Percentiles rank a stretch among this genome's conserved stretches.
phyloP scores from a whole-genome alignment of 306 rosid genomes.

The Aeschynomene evenia region DNA sequence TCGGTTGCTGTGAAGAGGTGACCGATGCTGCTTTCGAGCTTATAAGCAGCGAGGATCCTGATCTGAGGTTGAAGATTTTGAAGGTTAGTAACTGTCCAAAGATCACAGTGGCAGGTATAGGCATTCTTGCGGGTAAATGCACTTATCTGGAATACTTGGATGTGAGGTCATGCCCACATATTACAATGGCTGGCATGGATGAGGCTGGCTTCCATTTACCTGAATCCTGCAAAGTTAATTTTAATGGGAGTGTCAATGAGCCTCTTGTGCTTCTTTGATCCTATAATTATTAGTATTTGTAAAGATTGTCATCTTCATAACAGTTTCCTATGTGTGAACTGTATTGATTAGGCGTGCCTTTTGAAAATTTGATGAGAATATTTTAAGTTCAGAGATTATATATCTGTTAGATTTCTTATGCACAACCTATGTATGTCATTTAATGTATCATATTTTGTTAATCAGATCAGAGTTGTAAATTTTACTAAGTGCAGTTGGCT shows the following conservation, averaged over 20 bases:
- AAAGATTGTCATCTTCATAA: background rate
- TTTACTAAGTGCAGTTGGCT: background rate
- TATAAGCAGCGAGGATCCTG: slow-evolving; percentile 44
- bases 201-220: slow-evolving; percentile 82
- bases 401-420: slow-evolving; percentile 25
- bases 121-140: slow-evolving; percentile 67
- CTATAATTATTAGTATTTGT: slow-evolving; percentile 19
- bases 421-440: slow-evolving; percentile 6
- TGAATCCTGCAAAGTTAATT: slow-evolving; percentile 69
- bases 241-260: slow-evolving; percentile 62
- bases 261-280: slow-evolving; percentile 50
- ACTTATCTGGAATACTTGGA: slow-evolving; percentile 66
- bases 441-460: slow-evolving; percentile 24
- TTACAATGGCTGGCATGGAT: slow-evolving; percentile 71
- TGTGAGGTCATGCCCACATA: slow-evolving; percentile 80
- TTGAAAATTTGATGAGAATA: slow-evolving; percentile 23
- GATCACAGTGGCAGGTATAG: slow-evolving; percentile 70
- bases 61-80: slow-evolving; percentile 65
- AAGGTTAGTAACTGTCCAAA: slow-evolving; percentile 84
- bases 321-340: background rate
- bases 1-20: slow-evolving; percentile 92
- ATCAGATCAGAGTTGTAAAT: slow-evolving; percentile 27
- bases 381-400: background rate
- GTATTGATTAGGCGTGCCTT: slow-evolving; percentile 18
- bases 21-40: slow-evolving; percentile 78